These are phyloP conservation scores for Stagonosporopsis rhizophila DNA, from an alignment of 2,329 filamentous ascomycete species.

Conservation along the genomic window DNA sequence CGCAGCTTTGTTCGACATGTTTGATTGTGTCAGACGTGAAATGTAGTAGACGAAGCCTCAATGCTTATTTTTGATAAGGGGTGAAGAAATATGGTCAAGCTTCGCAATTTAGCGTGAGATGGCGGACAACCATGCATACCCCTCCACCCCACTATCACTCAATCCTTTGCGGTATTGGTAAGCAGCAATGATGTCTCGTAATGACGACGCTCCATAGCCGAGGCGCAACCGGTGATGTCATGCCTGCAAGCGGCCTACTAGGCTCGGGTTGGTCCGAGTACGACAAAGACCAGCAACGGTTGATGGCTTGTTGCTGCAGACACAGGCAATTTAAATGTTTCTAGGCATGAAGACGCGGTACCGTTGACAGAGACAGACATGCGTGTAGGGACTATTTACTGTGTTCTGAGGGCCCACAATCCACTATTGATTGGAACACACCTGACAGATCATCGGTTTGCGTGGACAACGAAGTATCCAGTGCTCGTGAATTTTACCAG, in stretches of 20 bases:
- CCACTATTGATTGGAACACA: no score
- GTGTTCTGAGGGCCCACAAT: no score
- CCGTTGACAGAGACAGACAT: no score
- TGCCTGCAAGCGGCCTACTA: background rate
- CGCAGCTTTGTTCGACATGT: conserved; percentile 44
- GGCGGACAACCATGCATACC: background rate
- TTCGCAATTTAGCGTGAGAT: background rate
- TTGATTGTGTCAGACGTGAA: background rate
- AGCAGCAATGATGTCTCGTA: conserved; percentile 2
- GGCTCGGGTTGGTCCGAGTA: background rate
- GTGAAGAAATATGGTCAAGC: background rate
- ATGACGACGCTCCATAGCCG: background rate
- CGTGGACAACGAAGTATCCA: background rate
- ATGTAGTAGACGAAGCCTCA: background rate
- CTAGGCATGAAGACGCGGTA: background rate
- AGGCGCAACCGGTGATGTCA: conserved; percentile 6
- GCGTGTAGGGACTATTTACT: background rate
- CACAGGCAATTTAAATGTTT: no score
- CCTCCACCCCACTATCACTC: background rate
- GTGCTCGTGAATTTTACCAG: background rate
- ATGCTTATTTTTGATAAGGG: background rate
- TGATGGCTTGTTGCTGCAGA: no score
- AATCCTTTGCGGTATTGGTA: background rate
- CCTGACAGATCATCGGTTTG: background rate
- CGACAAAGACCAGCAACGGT: background rate